Evolutionary conservation across 257 asterid species (phyloP).

Genomic region (Ehretia macrophylla): DNA sequence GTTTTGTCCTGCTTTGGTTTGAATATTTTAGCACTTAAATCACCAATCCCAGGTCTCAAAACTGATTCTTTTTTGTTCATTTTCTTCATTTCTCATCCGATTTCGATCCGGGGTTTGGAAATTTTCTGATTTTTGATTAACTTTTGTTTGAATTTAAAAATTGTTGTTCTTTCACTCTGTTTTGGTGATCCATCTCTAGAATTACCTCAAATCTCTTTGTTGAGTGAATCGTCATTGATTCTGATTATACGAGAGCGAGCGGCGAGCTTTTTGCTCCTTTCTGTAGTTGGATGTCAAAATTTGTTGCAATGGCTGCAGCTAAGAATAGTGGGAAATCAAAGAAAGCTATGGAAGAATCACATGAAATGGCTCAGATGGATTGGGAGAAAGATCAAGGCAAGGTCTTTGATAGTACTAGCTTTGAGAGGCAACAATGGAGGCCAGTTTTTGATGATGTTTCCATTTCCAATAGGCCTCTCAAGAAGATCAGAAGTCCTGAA

Average conservation of each 20-base stretch:
- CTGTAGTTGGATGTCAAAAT: neutral
- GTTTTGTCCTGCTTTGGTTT: constrained; percentile 6
- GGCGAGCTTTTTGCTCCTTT: constrained; percentile 20
- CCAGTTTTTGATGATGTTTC: constrained; percentile 56
- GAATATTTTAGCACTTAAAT: neutral
- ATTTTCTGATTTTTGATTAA: constrained; percentile 5
- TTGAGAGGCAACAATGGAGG: constrained; percentile 45
- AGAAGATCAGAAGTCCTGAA: constrained; percentile 62
- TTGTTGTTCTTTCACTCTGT: neutral
- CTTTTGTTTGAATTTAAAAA: neutral
- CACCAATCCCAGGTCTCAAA: neutral
- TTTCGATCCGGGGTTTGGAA: constrained; percentile 30
- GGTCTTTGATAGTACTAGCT: constrained; percentile 15
- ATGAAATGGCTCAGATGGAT: constrained; percentile 19
- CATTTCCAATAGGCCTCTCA: constrained; percentile 52
- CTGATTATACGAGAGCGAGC: constrained; percentile 44
- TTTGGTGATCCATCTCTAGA: constrained; percentile 16
- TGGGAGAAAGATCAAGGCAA: constrained; percentile 30
- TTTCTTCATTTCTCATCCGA: neutral
- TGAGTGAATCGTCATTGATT: constrained; percentile 3
- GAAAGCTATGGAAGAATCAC: constrained; percentile 21
- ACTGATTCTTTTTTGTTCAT: neutral
- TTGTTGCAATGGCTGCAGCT: constrained; percentile 33
- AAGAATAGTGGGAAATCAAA: constrained; percentile 48
- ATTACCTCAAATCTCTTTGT: constrained; percentile 4